A percentile compares a stretch with the other conserved stretches of the same genome.
Evolutionary conservation across 257 asterid species (phyloP).

Genomic region (Hygrophila difformis): DNA sequence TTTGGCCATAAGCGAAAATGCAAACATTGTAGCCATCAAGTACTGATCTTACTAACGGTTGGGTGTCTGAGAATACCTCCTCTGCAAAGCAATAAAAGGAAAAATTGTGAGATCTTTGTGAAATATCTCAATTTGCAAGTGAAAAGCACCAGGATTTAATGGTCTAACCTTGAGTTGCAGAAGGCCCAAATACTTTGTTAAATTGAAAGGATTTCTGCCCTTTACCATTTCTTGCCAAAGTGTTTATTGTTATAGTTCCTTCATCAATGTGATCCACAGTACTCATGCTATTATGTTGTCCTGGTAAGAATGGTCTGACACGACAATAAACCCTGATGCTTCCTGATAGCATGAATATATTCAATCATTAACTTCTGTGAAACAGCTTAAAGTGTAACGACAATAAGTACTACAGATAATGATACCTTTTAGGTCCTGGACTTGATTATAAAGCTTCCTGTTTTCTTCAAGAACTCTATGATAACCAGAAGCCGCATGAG

Average conservation of each 20-base stretch:
- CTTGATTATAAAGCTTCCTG: conserved; percentile 95
- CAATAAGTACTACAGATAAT: background rate
- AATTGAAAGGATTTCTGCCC: conserved; percentile 69
- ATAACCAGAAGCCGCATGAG: conserved; percentile 96
- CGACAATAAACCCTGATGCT: conserved; percentile 96
- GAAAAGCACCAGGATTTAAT: background rate
- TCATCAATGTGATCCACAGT: conserved; percentile 82
- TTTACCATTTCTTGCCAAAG: conserved; percentile 60
- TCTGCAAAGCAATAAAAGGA: conserved; percentile 31
- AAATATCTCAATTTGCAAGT: background rate
- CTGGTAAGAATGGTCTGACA: conserved; percentile 79
- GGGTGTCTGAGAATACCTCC: conserved; percentile 88
- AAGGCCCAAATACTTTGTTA: conserved; percentile 89
- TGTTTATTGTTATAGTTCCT: conserved; percentile 65
- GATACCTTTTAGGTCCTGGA: conserved; percentile 93
- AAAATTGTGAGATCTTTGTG: conserved; percentile 10
- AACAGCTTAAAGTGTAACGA: conserved; percentile 7
- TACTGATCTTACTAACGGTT: conserved; percentile 75
- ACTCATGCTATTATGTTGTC: conserved; percentile 41
- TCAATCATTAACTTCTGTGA: conserved; percentile 8
- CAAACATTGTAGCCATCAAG: conserved; percentile 96
- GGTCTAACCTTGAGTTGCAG: conserved; percentile 77
- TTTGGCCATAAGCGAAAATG: conserved; percentile 92
- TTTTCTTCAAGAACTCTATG: conserved; percentile 95
- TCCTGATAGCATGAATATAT: conserved; percentile 37